These are phyloP conservation scores for Aulographum hederae DNA, from an alignment of 2,329 filamentous ascomycete genomes.

Conservation along the genomic window DNA sequence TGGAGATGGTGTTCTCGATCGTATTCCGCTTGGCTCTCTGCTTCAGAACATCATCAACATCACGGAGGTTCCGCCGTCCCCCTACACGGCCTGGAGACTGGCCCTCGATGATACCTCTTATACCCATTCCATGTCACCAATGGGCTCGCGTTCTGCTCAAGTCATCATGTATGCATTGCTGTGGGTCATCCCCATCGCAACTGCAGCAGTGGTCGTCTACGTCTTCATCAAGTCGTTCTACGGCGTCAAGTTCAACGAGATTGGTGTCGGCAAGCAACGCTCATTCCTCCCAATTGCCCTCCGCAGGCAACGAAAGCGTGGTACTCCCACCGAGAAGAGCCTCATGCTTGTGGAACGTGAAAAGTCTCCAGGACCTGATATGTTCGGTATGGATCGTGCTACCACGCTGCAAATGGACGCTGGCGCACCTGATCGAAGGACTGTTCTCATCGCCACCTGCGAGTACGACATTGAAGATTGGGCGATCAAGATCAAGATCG, in stretches of 20 bases:
- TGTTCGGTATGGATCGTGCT: too few species aligned
- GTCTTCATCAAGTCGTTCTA: slow-evolving; percentile 44
- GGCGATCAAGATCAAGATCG: slow-evolving; percentile 54
- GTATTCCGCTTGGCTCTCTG: slow-evolving; percentile 40
- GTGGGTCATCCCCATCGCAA: slow-evolving; percentile 32
- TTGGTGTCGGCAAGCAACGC: slow-evolving; percentile 32
- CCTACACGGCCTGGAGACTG: slow-evolving; percentile 37
- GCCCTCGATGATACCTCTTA: slow-evolving; percentile 35
- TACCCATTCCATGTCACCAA: slow-evolving; percentile 32
- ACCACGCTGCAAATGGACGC: slow-evolving; percentile 1
- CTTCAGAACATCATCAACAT: slow-evolving; percentile 39
- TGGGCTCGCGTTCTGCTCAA: slow-evolving; percentile 35
- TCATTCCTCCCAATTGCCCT: slow-evolving; percentile 16
- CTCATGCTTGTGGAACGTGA: neutral
- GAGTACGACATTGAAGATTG: slow-evolving; percentile 57
- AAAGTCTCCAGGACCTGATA: neutral
- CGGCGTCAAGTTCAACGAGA: slow-evolving; percentile 42
- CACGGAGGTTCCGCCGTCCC: slow-evolving; percentile 33
- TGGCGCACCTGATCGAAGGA: slow-evolving; percentile 23
- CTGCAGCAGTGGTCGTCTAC: slow-evolving; percentile 31
- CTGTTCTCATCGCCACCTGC: slow-evolving; percentile 50
- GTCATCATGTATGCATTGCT: slow-evolving; percentile 36
- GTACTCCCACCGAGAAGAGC: neutral
- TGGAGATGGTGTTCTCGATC: slow-evolving; percentile 40
- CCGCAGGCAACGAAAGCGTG: slow-evolving; percentile 5